Conservation (phyloP, 2,329 filamentous ascomycete species). For the Endothia cerciana region DNA sequence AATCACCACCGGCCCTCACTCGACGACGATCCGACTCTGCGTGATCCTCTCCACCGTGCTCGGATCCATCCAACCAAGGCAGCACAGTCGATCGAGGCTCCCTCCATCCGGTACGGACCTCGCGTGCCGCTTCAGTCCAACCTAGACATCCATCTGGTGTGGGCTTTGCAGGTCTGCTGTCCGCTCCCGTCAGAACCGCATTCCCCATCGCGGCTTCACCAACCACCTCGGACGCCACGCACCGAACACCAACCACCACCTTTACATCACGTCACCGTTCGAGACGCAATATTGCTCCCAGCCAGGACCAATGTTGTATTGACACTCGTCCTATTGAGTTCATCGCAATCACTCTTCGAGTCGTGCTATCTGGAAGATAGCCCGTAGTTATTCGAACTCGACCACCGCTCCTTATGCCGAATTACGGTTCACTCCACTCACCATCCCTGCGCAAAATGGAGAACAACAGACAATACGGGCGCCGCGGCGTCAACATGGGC, state of each 20-base stretch:
- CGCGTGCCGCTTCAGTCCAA: neutral
- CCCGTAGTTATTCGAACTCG: conserved; percentile 9
- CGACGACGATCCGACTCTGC: neutral
- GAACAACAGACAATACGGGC: conserved; percentile 63
- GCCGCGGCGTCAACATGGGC: conserved; percentile 71
- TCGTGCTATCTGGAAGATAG: conserved; percentile 21
- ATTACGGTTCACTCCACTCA: conserved; percentile 73
- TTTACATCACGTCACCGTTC: conserved; percentile 1
- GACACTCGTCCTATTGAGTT: conserved; percentile 1
- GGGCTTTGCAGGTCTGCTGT: neutral
- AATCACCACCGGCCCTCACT: neutral
- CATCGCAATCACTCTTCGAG: neutral
- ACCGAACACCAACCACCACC: conserved; percentile 15
- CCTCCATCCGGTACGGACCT: neutral
- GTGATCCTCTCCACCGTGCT: neutral
- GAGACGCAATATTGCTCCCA: conserved; percentile 2
- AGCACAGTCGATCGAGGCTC: neutral
- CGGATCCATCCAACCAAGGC: conserved; percentile 4
- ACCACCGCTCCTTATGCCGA: conserved; percentile 62
- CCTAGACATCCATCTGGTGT: neutral
- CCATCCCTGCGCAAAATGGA: conserved; percentile 84
- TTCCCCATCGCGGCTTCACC: conserved; percentile 11
- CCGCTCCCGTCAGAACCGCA: conserved; percentile 3
- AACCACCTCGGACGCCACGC: conserved; percentile 15
- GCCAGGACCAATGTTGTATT: conserved; percentile 24